A percentile compares a stretch with the other conserved stretches of the same genome.
These are phyloP conservation scores for Tuber borchii DNA, from an alignment of 495 filamentous ascomycete species.

Conservation along the genomic window DNA sequence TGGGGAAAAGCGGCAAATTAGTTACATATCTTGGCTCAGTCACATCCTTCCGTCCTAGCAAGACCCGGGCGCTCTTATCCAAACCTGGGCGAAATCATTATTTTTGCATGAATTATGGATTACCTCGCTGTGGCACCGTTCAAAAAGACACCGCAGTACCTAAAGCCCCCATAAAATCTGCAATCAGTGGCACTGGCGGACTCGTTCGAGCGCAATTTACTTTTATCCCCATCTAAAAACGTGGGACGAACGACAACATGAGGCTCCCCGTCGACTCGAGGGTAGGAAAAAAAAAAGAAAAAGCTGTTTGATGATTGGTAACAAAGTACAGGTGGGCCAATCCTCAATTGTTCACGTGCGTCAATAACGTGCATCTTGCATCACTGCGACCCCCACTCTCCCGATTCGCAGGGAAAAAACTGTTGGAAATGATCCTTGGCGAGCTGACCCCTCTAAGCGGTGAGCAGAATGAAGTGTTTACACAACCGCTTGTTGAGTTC, in stretches of 20 bases:
- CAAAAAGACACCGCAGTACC: not conserved
- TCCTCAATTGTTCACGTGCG: not conserved
- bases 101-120: not conserved
- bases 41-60: not conserved
- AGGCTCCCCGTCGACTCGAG: not conserved
- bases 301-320: not conserved
- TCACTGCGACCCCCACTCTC: not conserved
- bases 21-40: not conserved
- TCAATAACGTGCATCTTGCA: not conserved
- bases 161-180: not conserved
- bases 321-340: not conserved
- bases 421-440: too few species aligned
- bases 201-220: not conserved
- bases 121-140: not conserved
- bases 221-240: not conserved
- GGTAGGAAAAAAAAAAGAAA: not conserved
- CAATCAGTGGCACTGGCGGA: accelerated
- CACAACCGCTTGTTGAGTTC: too few species aligned
- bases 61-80: not conserved
- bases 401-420: too few species aligned
- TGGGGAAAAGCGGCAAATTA: not conserved
- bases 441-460: too few species aligned
- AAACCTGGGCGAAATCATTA: not conserved
- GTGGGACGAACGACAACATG: not conserved
- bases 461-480: too few species aligned